A percentile compares a stretch with the other conserved stretches of the same genome.
phyloP scores from a whole-genome alignment of 164 flowering plant species.

The Saururus chinensis region DNA sequence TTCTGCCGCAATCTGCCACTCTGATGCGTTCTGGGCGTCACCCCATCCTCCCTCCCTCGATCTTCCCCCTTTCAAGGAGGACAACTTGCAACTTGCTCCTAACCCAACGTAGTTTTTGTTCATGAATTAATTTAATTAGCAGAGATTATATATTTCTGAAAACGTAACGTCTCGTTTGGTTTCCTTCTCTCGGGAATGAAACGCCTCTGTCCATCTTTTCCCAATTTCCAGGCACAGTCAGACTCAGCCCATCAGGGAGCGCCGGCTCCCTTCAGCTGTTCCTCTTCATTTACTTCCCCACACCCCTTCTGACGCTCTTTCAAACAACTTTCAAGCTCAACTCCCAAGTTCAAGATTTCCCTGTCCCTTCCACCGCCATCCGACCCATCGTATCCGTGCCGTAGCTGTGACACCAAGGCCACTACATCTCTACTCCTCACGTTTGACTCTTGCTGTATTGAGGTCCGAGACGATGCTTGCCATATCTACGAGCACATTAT shows the following conservation, averaged over 20 bases:
- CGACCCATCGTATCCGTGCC: neutral
- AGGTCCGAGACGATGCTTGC: too few relatives aligned
- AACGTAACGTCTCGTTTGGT: neutral
- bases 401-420: neutral
- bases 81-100: too few relatives aligned
- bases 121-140: too few relatives aligned
- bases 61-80: neutral
- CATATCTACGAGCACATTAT: too few relatives aligned
- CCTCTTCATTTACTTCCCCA: neutral
- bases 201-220: neutral
- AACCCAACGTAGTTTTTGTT: too few relatives aligned
- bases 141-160: too few relatives aligned
- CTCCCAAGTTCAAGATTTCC: neutral
- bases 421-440: too few relatives aligned
- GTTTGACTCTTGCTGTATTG: too few relatives aligned
- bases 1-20: neutral
- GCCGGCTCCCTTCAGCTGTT: neutral
- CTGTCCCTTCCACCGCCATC: neutral
- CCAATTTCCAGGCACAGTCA: neutral
- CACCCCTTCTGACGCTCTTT: neutral
- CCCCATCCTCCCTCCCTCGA: neutral
- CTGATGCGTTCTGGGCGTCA: neutral
- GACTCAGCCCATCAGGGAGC: neutral
- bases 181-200: conserved; percentile 1
- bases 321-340: too few relatives aligned